A percentile compares a stretch with the other conserved stretches of the same genome.
Evolutionary conservation across 345 rosid species (phyloP).

Genomic region (Eucalyptus microcorys): DNA sequence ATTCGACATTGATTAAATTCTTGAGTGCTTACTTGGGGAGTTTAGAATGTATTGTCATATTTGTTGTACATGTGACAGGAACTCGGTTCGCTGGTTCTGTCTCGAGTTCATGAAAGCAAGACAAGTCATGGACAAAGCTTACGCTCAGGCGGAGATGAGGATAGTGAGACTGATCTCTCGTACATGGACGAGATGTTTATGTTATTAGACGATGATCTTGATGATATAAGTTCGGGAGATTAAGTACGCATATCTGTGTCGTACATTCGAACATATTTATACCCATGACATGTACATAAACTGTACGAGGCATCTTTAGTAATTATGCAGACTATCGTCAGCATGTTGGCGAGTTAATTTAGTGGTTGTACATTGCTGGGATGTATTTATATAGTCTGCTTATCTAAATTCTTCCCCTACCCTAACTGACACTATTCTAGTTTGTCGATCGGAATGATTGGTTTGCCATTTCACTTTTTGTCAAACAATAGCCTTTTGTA

Average conservation of each 20-base stretch:
- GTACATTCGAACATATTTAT: not conserved
- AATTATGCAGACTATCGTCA: not conserved
- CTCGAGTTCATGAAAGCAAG: slow-evolving; percentile 20
- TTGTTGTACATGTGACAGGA: not conserved
- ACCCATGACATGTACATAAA: not conserved
- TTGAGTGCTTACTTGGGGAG: not conserved
- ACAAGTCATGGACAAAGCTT: not conserved
- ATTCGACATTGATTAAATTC: not conserved
- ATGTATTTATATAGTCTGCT: not conserved
- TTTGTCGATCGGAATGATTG: not conserved
- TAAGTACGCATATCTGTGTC: not conserved
- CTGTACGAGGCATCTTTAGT: not conserved
- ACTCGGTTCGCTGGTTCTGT: slow-evolving; percentile 9
- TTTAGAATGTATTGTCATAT: not conserved
- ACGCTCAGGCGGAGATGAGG: slow-evolving; percentile 1
- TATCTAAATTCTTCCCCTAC: not conserved
- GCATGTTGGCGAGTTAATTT: not conserved
- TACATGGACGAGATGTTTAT: slow-evolving; percentile 32
- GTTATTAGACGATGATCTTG: slow-evolving; percentile 22
- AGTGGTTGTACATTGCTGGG: not conserved
- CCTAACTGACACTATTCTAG: not conserved
- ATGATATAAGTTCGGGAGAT: slow-evolving; percentile 11
- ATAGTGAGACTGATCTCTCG: slow-evolving; percentile 21
- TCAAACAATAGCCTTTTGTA: not conserved
- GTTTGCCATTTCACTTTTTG: not conserved